Conservation (phyloP, 2,329 filamentous ascomycete genomes). For the Fusarium bactridioides region DNA sequence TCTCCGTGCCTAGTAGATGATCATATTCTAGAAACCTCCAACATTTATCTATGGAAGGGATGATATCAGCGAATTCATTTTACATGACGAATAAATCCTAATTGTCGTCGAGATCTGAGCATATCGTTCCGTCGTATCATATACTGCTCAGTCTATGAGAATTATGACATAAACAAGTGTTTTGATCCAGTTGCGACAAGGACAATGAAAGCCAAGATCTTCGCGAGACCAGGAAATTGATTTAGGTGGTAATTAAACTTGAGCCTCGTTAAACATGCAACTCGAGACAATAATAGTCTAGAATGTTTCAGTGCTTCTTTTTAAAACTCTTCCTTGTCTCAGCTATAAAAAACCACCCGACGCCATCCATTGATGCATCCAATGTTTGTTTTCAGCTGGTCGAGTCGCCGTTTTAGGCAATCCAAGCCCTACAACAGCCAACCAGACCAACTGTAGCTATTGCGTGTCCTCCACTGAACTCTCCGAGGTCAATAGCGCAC, state of each 20-base stretch:
- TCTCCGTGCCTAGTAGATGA: not conserved
- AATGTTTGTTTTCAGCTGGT: slow-evolving; percentile 9
- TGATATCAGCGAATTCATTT: not conserved
- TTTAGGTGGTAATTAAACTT: not conserved
- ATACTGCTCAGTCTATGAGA: not conserved
- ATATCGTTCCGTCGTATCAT: not conserved
- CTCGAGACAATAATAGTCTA: not conserved
- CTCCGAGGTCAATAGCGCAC: not conserved
- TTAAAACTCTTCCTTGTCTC: slow-evolving; percentile 1
- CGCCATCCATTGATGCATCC: not conserved
- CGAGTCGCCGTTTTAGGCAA: slow-evolving; percentile 25
- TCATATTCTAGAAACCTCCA: slow-evolving; percentile 11
- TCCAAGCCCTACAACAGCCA: not conserved
- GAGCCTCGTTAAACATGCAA: not conserved
- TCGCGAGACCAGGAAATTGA: not conserved
- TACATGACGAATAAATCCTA: not conserved
- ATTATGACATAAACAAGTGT: slow-evolving; percentile 9
- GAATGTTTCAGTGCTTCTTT: not conserved
- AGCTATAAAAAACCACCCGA: not conserved
- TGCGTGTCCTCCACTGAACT: slow-evolving; percentile 15
- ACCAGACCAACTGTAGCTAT: not conserved
- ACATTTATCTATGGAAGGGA: not conserved
- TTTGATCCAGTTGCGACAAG: slow-evolving; percentile 2
- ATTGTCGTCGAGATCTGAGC: no score
- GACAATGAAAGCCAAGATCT: not conserved